phyloP scores from a whole-genome alignment of 2,329 filamentous ascomycete genomes.

The Venturia aucupariae region DNA sequence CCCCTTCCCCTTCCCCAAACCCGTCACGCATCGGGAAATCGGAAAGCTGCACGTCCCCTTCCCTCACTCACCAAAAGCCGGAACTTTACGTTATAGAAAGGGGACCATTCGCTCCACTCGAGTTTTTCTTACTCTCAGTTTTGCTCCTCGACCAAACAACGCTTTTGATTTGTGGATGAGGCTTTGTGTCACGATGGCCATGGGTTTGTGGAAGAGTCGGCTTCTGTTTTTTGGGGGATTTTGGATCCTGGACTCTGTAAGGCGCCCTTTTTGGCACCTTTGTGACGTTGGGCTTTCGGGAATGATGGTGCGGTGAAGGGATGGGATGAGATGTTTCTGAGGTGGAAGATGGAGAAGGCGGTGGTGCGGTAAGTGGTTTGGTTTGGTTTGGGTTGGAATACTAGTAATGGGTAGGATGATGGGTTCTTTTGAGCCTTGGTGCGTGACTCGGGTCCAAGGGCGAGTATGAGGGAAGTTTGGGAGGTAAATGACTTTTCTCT shows the following conservation, averaged over 20 bases:
- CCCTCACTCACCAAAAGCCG: background rate
- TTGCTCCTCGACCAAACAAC: background rate
- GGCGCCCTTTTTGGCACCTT: background rate
- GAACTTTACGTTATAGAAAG: slow-evolving; percentile 9
- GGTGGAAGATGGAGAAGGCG: too few relatives aligned
- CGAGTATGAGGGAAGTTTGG: background rate
- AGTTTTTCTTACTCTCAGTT: slow-evolving; percentile 1
- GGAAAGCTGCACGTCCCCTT: background rate
- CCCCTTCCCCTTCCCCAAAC: background rate
- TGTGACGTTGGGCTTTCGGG: background rate
- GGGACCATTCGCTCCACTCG: background rate
- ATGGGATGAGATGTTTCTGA: background rate
- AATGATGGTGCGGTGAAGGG: background rate
- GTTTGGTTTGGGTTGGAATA: too few relatives aligned
- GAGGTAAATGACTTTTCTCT: background rate
- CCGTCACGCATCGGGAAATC: background rate
- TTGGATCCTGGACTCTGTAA: too few relatives aligned
- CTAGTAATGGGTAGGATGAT: too few relatives aligned
- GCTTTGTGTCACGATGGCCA: background rate
- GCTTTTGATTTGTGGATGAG: too few relatives aligned
- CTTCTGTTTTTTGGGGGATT: too few relatives aligned
- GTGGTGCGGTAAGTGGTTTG: too few relatives aligned
- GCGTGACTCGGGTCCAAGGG: background rate
- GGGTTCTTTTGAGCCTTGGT: too few relatives aligned
- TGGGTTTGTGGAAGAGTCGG: too few relatives aligned